Base-by-base conservation (phyloP, 2,329 filamentous ascomycete genomes). In the Colletotrichum truncatum region DNA sequence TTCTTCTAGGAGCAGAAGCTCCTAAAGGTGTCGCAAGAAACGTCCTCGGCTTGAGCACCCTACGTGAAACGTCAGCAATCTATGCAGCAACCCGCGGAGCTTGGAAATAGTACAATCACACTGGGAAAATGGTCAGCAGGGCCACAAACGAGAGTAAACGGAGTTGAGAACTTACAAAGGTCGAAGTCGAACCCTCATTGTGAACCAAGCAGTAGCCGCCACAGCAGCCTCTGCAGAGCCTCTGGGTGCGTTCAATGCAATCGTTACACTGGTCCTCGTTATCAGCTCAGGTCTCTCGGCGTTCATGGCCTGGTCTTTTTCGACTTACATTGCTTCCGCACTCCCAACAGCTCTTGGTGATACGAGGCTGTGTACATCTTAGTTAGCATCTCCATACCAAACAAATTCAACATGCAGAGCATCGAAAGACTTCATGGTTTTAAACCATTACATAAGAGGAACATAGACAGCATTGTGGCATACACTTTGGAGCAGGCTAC, bases 191-290 rank as follows among this genome's bases (percentile, higher is more conserved):
- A 14, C 93, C 92, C 70, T 94, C 92, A 70, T 97, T 94, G 74
- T 97, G 93, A 60, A 91, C 85, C 66, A 91, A 85, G 76, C 94
- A 98, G 76, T 97, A 97, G 55, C 92, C 92, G 58, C 91, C 91
- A 41, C 85, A 85, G 77, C 94, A 97, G 64, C 85, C 85, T 66
- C 82, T 85, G 75, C 94, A 98, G 32, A 82, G 85, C 46, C 89
- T 86, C 73, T 95, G 92, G 25, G 90, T 93, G 43, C 84, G 78
- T 25, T 86, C 80, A 72, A 93, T 93, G 79, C 94, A 98, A 38
- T 87, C 85, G 53, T 87, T 85, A 75, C 94, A 97, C 90, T 94
- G 68, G 3, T 41, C 39, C 11, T 38, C 56, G 30, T 25, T 58
- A 46, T 67, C 39, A 69, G 39, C n/a, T 62, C 28, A 54, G 63